Percentiles rank a stretch among this genome's conserved stretches.
phyloP scores from a whole-genome alignment of 2,329 filamentous ascomycete species.

The Phyllosticta citriasiana region DNA sequence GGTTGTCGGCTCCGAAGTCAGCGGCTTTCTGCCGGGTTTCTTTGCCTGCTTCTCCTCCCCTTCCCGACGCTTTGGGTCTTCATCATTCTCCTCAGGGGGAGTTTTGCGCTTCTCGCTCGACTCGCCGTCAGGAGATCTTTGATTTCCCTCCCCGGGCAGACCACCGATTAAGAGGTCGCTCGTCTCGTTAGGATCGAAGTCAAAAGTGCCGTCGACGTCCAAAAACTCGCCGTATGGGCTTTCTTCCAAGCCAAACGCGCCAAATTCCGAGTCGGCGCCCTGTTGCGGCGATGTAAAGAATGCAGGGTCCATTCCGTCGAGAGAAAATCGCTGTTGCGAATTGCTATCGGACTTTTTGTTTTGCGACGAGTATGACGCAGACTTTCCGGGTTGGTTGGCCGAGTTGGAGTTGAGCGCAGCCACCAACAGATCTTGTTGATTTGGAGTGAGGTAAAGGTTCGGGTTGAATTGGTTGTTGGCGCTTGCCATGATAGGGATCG shows the following conservation, averaged over 20 bases:
- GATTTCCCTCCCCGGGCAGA: conserved; percentile 51
- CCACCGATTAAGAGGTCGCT: conserved; percentile 63
- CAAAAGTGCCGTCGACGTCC: conserved; percentile 63
- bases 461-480: conserved; percentile 30
- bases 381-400: conserved; percentile 18
- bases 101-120: conserved; percentile 60
- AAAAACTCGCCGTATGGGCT: conserved; percentile 80
- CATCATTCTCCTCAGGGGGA: conserved; percentile 49
- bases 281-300: conserved; percentile 31
- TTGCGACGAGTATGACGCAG: conserved; percentile 5
- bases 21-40: conserved; percentile 91
- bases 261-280: conserved; percentile 34
- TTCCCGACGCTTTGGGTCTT: conserved; percentile 65
- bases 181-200: conserved; percentile 56
- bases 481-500: conserved; percentile 22
- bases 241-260: conserved; percentile 48
- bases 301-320: conserved; percentile 23
- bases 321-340: conserved; percentile 22
- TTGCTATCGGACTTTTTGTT: conserved; percentile 15
- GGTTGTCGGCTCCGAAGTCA: conserved; percentile 90
- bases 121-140: not conserved
- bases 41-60: conserved; percentile 78
- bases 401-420: conserved; percentile 39
- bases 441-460: conserved; percentile 34
- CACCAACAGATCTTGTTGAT: conserved; percentile 39